Evolutionary conservation across 1,139 yeast species (phyloP).

Genomic region (Komagataea norvegica): DNA sequence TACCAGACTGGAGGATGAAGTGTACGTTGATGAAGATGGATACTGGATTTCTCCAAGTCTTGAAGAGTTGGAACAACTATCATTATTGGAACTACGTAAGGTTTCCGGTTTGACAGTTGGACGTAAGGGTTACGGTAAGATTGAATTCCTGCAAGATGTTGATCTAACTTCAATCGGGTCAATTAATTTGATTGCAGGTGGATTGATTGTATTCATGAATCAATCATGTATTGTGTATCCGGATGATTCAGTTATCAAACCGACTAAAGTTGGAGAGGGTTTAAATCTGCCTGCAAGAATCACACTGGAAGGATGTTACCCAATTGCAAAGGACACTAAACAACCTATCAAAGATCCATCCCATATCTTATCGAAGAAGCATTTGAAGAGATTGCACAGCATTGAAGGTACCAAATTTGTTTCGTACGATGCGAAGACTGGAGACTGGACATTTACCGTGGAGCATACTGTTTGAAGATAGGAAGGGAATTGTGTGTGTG

Average conservation of each 20-base stretch:
- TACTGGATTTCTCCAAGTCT: conserved; percentile 86
- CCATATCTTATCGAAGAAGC: conserved; percentile 66
- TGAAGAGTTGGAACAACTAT: conserved; percentile 52
- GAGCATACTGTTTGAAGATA: conserved; percentile 25
- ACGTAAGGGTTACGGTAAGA: conserved; percentile 69
- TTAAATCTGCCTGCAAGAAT: conserved; percentile 72
- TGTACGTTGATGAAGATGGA: conserved; percentile 54
- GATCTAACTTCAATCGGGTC: conserved; percentile 66
- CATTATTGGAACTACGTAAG: conserved; percentile 58
- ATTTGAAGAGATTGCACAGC: conserved; percentile 60
- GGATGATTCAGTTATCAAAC: conserved; percentile 48
- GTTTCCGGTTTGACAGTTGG: conserved; percentile 75
- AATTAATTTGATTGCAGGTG: conserved; percentile 61
- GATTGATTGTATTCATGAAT: conserved; percentile 54
- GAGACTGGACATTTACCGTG: conserved; percentile 74
- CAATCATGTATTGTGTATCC: conserved; percentile 73
- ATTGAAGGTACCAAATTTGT: conserved; percentile 60
- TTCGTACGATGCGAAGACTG: conserved; percentile 72
- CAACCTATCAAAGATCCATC: conserved; percentile 74
- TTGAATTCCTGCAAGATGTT: conserved; percentile 75
- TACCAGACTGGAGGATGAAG: conserved; percentile 31
- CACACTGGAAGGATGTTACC: conserved; percentile 74
- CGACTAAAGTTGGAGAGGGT: conserved; percentile 70
- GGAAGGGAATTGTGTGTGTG: no score
- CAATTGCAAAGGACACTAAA: conserved; percentile 66